phyloP scores from a whole-genome alignment of 1,284 basidiomycete genomes.

The Sanguinoderma infundibulare region DNA sequence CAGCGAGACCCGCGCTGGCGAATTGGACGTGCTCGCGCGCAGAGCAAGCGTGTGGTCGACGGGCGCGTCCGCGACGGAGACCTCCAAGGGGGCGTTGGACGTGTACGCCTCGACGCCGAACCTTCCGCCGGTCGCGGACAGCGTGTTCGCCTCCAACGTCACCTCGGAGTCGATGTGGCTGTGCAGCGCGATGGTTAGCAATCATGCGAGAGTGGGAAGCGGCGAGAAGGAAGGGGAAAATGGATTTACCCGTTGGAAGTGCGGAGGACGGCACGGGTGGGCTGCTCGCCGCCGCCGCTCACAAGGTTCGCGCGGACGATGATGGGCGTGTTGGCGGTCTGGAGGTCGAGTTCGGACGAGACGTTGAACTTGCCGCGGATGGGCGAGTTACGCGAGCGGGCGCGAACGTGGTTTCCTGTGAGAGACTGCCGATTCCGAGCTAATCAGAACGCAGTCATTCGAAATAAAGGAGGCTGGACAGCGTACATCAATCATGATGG shows the following conservation, averaged over 20 bases:
- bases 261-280: not conserved
- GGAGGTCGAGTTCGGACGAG: slow-evolving; percentile 1
- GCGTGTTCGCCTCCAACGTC: slow-evolving; percentile 31
- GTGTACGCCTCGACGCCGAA: slow-evolving; percentile 36
- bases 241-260: slow-evolving; percentile 10
- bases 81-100: slow-evolving; percentile 32
- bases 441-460: not conserved
- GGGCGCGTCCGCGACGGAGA: slow-evolving; percentile 41
- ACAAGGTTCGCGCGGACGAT: not conserved
- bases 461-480: not conserved
- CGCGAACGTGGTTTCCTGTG: not conserved
- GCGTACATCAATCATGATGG: slow-evolving; percentile 25
- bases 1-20: slow-evolving; percentile 37
- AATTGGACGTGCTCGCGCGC: slow-evolving; percentile 36
- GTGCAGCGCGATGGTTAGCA: not conserved
- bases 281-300: not conserved
- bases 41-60: slow-evolving; percentile 40
- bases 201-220: not conserved
- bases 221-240: too few species aligned
- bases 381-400: not conserved
- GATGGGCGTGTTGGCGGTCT: slow-evolving; percentile 9
- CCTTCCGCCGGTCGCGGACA: slow-evolving; percentile 32
- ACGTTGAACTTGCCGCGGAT: slow-evolving; percentile 6
- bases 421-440: slow-evolving; percentile 14
- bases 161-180: slow-evolving; percentile 39